Evolutionary conservation across 1,139 yeast species (phyloP).

Genomic region (Entelexis paramagnoliae): DNA sequence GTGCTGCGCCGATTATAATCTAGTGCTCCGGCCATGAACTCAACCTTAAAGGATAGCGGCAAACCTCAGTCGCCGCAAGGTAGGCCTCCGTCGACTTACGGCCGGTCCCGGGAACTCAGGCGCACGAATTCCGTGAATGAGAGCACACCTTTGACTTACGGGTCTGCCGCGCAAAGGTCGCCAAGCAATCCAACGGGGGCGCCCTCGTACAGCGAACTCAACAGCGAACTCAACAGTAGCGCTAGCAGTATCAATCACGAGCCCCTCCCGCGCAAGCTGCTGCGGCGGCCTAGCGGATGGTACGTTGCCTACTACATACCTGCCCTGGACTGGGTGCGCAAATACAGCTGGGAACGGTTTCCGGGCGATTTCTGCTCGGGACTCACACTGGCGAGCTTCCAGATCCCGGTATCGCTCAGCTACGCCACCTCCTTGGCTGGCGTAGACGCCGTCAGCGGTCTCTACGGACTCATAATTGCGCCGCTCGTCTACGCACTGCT

Average conservation of each 20-base stretch:
- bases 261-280: neutral
- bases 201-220: too few relatives aligned
- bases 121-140: neutral
- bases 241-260: neutral
- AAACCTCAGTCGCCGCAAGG: neutral
- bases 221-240: neutral
- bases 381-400: slow-evolving; percentile 78
- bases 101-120: neutral
- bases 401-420: slow-evolving; percentile 78
- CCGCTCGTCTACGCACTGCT: slow-evolving; percentile 72
- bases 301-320: slow-evolving; percentile 66
- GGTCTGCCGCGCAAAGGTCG: neutral
- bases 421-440: slow-evolving; percentile 86
- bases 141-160: neutral
- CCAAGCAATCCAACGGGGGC: neutral
- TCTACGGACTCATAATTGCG: slow-evolving; percentile 69
- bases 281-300: slow-evolving; percentile 20
- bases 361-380: slow-evolving; percentile 80
- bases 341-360: slow-evolving; percentile 45
- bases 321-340: slow-evolving; percentile 64
- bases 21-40: neutral
- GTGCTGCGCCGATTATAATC: neutral
- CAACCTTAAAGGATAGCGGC: neutral
- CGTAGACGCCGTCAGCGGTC: slow-evolving; percentile 79
- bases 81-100: neutral